These are phyloP conservation scores for Pilatotrama ljubarskyi DNA, from an alignment of 768 basidiomycete genomes.

Conservation along the genomic window DNA sequence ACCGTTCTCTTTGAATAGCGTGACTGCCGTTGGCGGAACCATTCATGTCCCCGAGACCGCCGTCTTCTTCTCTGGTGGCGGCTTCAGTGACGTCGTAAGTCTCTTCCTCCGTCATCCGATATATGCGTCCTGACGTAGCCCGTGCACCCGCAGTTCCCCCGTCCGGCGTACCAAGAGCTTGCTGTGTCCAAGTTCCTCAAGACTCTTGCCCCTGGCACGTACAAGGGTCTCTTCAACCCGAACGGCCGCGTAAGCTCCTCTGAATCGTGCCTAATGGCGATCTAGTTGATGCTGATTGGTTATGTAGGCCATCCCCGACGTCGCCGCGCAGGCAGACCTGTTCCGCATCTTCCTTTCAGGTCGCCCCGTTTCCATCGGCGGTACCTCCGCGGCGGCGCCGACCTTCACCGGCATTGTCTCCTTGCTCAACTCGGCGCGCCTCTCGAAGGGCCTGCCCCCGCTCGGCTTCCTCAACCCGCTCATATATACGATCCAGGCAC, in stretches of 20 bases:
- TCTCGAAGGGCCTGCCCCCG: conserved; percentile 30
- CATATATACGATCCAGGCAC: conserved; percentile 29
- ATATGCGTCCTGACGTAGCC: neutral
- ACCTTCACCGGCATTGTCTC: conserved; percentile 65
- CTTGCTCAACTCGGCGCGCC: conserved; percentile 46
- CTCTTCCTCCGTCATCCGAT: neutral
- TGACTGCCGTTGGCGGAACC: conserved; percentile 74
- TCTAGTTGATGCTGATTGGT: neutral
- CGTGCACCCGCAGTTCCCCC: conserved; percentile 43
- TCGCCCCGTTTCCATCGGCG: conserved; percentile 41
- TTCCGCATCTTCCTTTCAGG: conserved; percentile 53
- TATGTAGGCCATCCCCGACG: conserved; percentile 60
- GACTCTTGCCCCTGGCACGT: conserved; percentile 47
- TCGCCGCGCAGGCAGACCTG: conserved; percentile 55
- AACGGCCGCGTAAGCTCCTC: conserved; percentile 20
- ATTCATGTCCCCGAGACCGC: conserved; percentile 57
- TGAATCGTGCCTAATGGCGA: neutral
- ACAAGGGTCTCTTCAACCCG: conserved; percentile 61
- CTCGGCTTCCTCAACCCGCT: conserved; percentile 43
- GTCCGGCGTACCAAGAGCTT: conserved; percentile 53
- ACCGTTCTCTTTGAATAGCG: conserved; percentile 38
- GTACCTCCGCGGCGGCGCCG: conserved; percentile 68
- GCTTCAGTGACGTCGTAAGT: conserved; percentile 69
- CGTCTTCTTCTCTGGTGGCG: conserved; percentile 66
- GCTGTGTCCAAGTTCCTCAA: conserved; percentile 47